Percentiles rank a stretch among this genome's conserved stretches.
phyloP scores from a whole-genome alignment of 169 alveolate species.

The Blepharisma undulans region DNA sequence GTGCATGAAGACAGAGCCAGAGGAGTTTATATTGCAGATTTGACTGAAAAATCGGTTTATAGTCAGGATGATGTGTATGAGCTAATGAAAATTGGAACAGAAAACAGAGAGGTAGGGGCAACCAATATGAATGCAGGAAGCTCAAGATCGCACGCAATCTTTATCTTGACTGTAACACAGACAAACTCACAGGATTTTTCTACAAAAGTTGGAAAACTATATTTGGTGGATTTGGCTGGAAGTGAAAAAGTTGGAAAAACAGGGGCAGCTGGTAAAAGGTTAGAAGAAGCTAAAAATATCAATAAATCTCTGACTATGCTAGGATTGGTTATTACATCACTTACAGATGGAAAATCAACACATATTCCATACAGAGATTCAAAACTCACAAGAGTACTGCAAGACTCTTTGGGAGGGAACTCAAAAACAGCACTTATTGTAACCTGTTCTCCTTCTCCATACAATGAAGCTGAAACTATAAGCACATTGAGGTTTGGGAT shows the following conservation, averaged over 20 bases:
- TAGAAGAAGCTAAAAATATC: slow-evolving; percentile 84
- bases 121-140: slow-evolving; percentile 90
- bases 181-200: slow-evolving; percentile 57
- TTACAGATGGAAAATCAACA: slow-evolving; percentile 80
- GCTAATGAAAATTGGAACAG: slow-evolving; percentile 81
- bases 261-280: slow-evolving; percentile 73
- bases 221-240: slow-evolving; percentile 84
- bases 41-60: slow-evolving; percentile 81
- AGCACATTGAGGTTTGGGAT: slow-evolving; percentile 88
- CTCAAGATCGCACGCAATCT: slow-evolving; percentile 79
- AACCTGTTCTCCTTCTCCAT: slow-evolving; percentile 85
- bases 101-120: slow-evolving; percentile 83
- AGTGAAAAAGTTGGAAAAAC: slow-evolving; percentile 77
- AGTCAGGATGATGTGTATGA: slow-evolving; percentile 84
- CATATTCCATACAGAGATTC: slow-evolving; percentile 90
- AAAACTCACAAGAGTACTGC: slow-evolving; percentile 84
- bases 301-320: slow-evolving; percentile 80
- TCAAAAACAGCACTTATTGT: slow-evolving; percentile 86
- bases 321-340: slow-evolving; percentile 81
- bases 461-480: slow-evolving; percentile 83
- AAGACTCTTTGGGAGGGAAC: slow-evolving; percentile 89
- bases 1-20: slow-evolving; percentile 81
- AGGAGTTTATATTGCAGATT: slow-evolving; percentile 86
- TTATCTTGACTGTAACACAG: slow-evolving; percentile 81
- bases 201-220: slow-evolving; percentile 79